Conservation (phyloP, 1,284 basidiomycete genomes). For the Leccinum pachyderme region DNA sequence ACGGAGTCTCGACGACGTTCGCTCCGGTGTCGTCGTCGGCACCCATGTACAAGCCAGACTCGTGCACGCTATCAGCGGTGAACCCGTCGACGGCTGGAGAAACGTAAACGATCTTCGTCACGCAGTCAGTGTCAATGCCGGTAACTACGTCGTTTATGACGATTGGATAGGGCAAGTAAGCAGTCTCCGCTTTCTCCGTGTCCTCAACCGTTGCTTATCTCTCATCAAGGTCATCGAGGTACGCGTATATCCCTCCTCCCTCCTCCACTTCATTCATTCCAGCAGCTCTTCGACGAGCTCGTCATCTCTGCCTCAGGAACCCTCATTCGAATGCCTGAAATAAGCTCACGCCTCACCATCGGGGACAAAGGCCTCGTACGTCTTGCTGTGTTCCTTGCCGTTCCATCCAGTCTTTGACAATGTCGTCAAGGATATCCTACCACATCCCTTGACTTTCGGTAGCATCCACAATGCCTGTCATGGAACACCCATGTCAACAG, state of each 20-base stretch:
- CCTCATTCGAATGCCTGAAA: conserved; percentile 70
- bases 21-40: conserved; percentile 74
- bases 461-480: conserved; percentile 48
- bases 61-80: conserved; percentile 72
- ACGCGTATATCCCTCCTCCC: conserved; percentile 9
- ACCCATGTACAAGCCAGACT: conserved; percentile 64
- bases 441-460: conserved; percentile 48
- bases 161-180: conserved; percentile 90
- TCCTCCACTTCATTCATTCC: conserved; percentile 10
- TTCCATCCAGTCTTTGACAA: conserved; percentile 4
- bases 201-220: conserved; percentile 12
- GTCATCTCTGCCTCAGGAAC: conserved; percentile 61
- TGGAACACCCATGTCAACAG: conserved; percentile 42
- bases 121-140: conserved; percentile 62
- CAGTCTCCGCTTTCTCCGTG: conserved; percentile 9
- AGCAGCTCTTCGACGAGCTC: conserved; percentile 83
- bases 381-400: conserved; percentile 11
- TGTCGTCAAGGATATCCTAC: conserved; percentile 59
- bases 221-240: conserved; percentile 48
- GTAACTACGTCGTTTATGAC: conserved; percentile 79
- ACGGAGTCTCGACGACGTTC: conserved; percentile 67
- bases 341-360: conserved; percentile 66
- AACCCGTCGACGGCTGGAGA: conserved; percentile 63
- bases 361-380: conserved; percentile 70
- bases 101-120: conserved; percentile 59